Base-by-base conservation (phyloP, 768 basidiomycete species). In the Boletus barrowsii region DNA sequence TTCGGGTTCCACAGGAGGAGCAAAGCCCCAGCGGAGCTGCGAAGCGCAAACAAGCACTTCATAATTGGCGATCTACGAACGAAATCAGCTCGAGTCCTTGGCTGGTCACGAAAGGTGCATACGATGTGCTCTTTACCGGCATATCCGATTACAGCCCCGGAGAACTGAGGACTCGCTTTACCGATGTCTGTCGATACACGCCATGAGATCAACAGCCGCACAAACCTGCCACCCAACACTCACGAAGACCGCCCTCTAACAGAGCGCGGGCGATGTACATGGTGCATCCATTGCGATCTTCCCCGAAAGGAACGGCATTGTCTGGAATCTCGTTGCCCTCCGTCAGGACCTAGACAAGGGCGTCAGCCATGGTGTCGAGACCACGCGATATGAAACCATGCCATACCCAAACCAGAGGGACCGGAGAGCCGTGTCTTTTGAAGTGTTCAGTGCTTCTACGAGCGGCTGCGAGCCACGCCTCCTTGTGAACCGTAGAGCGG, bases 41-140 rank as follows among this genome's bases (percentile, higher is more conserved):
- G 70, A 70, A 18, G 69, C 68, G 45, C 70, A 70, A 5, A 75
- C 72, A 6, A 73, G 68, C 33, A 73, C 66, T 49, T 73, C 72
- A 29, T 70, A 73, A 36, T 63, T 49, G 46, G 56, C 29, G 18
- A 73, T 61, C 72, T 73, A 45, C 3, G 5, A 22, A 29, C 40
- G 51, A 51, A 3, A 10, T 60, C 3, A 57, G 47, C 32, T 9
- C 45, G 8, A 24, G 39, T 35, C 29, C 29, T 11, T 17, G 2
- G 4, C 5, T 13, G 18, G 11, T 36, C n/a, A 49, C 37, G 18
- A 24, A 10, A 43, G 17, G 40, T 20, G 32, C 63, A 33, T 57
- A 73, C 72, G 3, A 65, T 61, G 51, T 62, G 65, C 45, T 73
- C 72, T 47, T 61, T 73, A 5, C 73, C 73, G 22, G 68, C 67